These are phyloP conservation scores for Candida pseudoglaebosa DNA, from an alignment of 805 yeast species.

Conservation along the genomic window DNA sequence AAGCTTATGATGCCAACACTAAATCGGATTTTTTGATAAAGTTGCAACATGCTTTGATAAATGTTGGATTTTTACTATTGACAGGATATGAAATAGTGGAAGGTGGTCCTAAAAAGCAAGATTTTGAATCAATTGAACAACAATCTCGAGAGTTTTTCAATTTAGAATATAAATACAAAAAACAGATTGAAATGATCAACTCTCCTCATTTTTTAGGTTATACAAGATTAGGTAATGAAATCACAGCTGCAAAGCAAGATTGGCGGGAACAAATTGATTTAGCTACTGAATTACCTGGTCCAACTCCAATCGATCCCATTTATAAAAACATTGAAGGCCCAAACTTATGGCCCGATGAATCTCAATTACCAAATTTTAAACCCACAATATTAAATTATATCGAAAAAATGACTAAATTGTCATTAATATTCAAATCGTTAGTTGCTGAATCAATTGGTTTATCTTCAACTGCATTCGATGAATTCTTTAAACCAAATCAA, in stretches of 20 bases:
- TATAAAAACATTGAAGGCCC: slow-evolving; percentile 56
- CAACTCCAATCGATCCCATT: slow-evolving; percentile 32
- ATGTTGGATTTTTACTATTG: slow-evolving; percentile 53
- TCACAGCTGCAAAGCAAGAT: slow-evolving; percentile 50
- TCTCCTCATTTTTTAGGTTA: slow-evolving; percentile 60
- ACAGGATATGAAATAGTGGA: slow-evolving; percentile 27
- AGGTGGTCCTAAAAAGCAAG: slow-evolving; percentile 38
- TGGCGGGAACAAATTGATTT: slow-evolving; percentile 63
- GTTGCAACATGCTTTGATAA: slow-evolving; percentile 45
- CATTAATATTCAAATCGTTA: slow-evolving; percentile 39
- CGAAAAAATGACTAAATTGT: slow-evolving; percentile 41
- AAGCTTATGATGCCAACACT: slow-evolving; percentile 40
- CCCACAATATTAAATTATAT: slow-evolving; percentile 41
- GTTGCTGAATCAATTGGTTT: slow-evolving; percentile 57
- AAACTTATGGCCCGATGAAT: slow-evolving; percentile 48
- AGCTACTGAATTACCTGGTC: slow-evolving; percentile 49
- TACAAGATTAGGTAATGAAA: slow-evolving; percentile 53
- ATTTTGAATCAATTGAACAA: slow-evolving; percentile 33
- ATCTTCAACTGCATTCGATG: slow-evolving; percentile 39
- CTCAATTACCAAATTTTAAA: slow-evolving; percentile 40
- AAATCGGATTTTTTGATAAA: slow-evolving; percentile 39
- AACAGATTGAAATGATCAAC: slow-evolving; percentile 46
- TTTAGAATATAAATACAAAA: slow-evolving; percentile 44
- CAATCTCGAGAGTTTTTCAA: slow-evolving; percentile 43
- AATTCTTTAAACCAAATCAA: slow-evolving; percentile 49